Percentiles rank a stretch among this genome's conserved stretches.
phyloP scores from a whole-genome alignment of 2,329 filamentous ascomycete species.

The Ophiognomonia clavigignenti-juglandacearum region DNA sequence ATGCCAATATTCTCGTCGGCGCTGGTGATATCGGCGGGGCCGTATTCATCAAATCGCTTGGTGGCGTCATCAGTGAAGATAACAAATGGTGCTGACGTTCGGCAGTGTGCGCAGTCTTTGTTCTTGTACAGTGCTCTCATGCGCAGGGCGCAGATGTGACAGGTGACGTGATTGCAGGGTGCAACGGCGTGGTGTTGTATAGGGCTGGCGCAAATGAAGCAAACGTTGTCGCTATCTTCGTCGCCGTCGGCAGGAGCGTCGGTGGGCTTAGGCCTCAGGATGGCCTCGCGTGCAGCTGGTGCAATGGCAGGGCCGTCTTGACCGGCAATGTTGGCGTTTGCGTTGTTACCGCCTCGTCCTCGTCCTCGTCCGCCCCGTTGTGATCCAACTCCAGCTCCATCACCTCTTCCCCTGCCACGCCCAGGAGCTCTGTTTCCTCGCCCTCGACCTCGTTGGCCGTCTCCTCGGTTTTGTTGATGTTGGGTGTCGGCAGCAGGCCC shows the following conservation, averaged over 20 bases:
- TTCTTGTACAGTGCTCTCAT: constrained; percentile 94
- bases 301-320: constrained; percentile 7
- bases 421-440: constrained; percentile 38
- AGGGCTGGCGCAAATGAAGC: constrained; percentile 94
- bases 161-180: constrained; percentile 94
- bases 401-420: constrained; percentile 32
- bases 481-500: constrained; percentile 20
- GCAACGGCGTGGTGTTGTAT: constrained; percentile 84
- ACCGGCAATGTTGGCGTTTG: constrained; percentile 3
- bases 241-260: constrained; percentile 7
- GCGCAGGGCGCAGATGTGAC: constrained; percentile 89
- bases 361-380: constrained; percentile 33
- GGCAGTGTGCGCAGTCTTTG: constrained; percentile 93
- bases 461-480: constrained; percentile 18
- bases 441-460: constrained; percentile 34
- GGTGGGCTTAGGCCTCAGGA: constrained; percentile 5
- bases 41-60: constrained; percentile 85
- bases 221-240: constrained; percentile 67
- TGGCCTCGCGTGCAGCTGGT: constrained; percentile 10
- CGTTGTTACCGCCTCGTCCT: constrained; percentile 21
- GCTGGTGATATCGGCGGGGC: constrained; percentile 65
- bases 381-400: constrained; percentile 18
- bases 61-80: constrained; percentile 84
- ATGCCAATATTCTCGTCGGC: constrained; percentile 86
- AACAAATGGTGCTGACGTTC: constrained; percentile 73